phyloP scores from a whole-genome alignment of 306 rosid genomes.

The Cajanus cajan region DNA sequence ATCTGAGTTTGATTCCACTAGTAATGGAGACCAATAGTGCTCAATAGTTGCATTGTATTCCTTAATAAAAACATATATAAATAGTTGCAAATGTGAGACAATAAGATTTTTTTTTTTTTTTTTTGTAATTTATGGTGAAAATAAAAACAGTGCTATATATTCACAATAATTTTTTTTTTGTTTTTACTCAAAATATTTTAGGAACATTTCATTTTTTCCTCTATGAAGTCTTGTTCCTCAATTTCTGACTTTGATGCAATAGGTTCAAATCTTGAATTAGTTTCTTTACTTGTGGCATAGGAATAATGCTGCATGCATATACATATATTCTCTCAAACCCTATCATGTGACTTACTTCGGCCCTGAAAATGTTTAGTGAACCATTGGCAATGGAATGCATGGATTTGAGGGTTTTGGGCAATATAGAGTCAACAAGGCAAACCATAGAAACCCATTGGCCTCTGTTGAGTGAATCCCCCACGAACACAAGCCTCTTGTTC shows the following conservation, averaged over 20 bases:
- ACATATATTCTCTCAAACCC: neutral
- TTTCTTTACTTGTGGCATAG: neutral
- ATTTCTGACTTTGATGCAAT: neutral
- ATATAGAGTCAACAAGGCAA: constrained; percentile 59
- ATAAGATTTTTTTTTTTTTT: neutral
- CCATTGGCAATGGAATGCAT: constrained; percentile 66
- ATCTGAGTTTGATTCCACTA: constrained; percentile 87
- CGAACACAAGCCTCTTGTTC: constrained; percentile 86
- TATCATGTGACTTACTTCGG: constrained; percentile 47
- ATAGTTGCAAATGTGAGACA: neutral
- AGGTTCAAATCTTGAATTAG: neutral
- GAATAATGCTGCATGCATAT: neutral
- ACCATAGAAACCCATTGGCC: constrained; percentile 98
- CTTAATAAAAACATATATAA: constrained; percentile 31
- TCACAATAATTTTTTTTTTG: neutral
- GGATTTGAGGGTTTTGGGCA: constrained; percentile 50
- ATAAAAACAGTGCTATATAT: neutral
- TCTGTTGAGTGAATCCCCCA: constrained; percentile 87
- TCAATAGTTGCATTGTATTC: constrained; percentile 78
- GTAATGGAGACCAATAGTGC: constrained; percentile 80
- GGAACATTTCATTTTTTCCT: neutral
- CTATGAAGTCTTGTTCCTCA: neutral
- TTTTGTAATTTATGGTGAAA: neutral
- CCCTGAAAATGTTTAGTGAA: constrained; percentile 66
- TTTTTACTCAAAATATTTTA: neutral